Percentiles rank a stretch among this genome's conserved stretches.
phyloP scores from a whole-genome alignment of 148 eudicot genomes.

The Nyssa sinensis region DNA sequence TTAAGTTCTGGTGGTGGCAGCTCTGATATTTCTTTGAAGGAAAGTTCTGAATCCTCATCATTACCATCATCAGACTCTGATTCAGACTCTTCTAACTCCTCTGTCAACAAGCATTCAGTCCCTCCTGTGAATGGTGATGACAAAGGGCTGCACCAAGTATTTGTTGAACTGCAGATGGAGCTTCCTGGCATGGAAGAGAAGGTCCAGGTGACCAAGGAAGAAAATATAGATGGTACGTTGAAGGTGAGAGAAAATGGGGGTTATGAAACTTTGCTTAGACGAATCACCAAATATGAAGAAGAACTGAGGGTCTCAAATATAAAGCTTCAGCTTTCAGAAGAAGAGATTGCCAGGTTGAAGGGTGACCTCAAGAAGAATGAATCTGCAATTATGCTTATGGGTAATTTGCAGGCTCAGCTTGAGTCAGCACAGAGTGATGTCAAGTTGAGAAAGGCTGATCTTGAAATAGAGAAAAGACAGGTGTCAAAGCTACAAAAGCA shows the following conservation, averaged over 20 bases:
- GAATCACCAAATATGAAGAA: slow-evolving; percentile 43
- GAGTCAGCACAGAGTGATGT: slow-evolving; percentile 27
- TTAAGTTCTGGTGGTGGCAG: slow-evolving; percentile 47
- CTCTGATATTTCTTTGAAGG: slow-evolving; percentile 50
- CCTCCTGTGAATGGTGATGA: slow-evolving; percentile 26
- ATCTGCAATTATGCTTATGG: slow-evolving; percentile 14
- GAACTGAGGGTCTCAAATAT: slow-evolving; percentile 41
- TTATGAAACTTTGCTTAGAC: slow-evolving; percentile 33
- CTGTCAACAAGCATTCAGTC: slow-evolving; percentile 26
- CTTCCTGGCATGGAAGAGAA: slow-evolving; percentile 21
- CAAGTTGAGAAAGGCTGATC: slow-evolving; percentile 21
- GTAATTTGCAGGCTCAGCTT: slow-evolving; percentile 30
- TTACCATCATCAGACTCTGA: slow-evolving; percentile 69
- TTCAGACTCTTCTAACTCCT: slow-evolving; percentile 44
- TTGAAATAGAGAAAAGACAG: slow-evolving; percentile 34
- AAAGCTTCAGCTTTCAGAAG: slow-evolving; percentile 51
- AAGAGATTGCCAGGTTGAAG: slow-evolving; percentile 52
- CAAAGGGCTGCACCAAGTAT: background rate
- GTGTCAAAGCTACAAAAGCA: slow-evolving; percentile 33
- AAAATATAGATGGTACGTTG: slow-evolving; percentile 7
- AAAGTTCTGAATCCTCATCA: slow-evolving; percentile 47
- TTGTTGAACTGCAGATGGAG: slow-evolving; percentile 11
- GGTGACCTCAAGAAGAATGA: slow-evolving; percentile 35
- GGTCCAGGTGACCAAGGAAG: slow-evolving; percentile 6
- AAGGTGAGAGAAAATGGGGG: slow-evolving; percentile 27